Conservation (phyloP, 2,329 filamentous ascomycete genomes). For the Magnaporthiopsis rhizophila region DNA sequence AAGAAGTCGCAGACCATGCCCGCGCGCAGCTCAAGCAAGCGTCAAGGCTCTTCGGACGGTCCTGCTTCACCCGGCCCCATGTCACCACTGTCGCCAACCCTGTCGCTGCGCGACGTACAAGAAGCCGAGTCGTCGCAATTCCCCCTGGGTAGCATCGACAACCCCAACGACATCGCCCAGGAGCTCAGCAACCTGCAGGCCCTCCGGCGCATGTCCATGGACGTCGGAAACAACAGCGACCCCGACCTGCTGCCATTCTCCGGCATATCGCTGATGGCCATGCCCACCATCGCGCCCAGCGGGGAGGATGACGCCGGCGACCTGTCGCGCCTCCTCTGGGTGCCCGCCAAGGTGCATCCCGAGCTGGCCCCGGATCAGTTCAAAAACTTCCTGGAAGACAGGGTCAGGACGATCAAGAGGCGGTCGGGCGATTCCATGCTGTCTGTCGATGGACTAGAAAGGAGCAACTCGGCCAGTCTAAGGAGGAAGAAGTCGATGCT, state of each 20-base stretch:
- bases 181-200: conserved; percentile 90
- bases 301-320: conserved; percentile 78
- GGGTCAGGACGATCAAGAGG: conserved; percentile 81
- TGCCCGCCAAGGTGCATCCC: conserved; percentile 87
- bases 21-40: conserved; percentile 29
- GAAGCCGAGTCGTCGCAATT: conserved; percentile 63
- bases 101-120: conserved; percentile 45
- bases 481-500: conserved; percentile 92
- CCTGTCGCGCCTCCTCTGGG: conserved; percentile 85
- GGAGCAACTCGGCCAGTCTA: conserved; percentile 53
- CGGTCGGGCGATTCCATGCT: conserved; percentile 67
- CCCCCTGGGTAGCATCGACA: conserved; percentile 81
- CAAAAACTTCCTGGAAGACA: conserved; percentile 90
- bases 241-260: conserved; percentile 71
- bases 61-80: conserved; percentile 23
- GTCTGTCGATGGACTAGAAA: conserved; percentile 46
- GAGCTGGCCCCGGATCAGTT: conserved; percentile 94
- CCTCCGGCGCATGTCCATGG: conserved; percentile 89
- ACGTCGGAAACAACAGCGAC: conserved; percentile 65
- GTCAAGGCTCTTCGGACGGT: conserved; percentile 32
- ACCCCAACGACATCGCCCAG: conserved; percentile 81
- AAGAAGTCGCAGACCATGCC: conserved; percentile 37
- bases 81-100: conserved; percentile 43
- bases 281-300: conserved; percentile 64
- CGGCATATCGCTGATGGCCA: conserved; percentile 54